Evolutionary conservation across 768 basidiomycete species (phyloP).

Genomic region (Udeniomyces megalosporus): DNA sequence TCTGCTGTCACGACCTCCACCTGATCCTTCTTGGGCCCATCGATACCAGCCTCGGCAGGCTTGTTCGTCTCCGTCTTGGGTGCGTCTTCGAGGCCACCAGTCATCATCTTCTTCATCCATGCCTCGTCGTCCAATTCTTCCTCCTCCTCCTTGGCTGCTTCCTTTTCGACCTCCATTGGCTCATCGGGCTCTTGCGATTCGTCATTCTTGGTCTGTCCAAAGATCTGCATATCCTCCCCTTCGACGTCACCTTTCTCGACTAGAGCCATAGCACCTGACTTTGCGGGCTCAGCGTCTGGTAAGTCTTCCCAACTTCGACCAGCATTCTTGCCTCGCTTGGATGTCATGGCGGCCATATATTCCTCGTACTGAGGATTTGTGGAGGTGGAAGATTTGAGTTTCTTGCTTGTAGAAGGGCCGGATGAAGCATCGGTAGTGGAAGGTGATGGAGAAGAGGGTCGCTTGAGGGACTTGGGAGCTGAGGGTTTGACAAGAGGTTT

Average conservation of each 20-base stretch:
- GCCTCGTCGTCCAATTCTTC: constrained; percentile 47
- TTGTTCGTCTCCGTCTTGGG: constrained; percentile 31
- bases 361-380: constrained; percentile 40
- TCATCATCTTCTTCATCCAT: constrained; percentile 56
- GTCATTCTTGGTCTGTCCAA: neutral
- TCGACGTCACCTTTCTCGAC: constrained; percentile 19
- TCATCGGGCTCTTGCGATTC: constrained; percentile 15
- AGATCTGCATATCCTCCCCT: constrained; percentile 19
- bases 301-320: constrained; percentile 52
- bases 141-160: constrained; percentile 21
- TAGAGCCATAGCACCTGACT: constrained; percentile 17
- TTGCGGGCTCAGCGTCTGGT: constrained; percentile 7
- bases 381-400: neutral
- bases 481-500: neutral
- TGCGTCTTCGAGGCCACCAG: constrained; percentile 17
- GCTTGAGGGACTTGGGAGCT: constrained; percentile 16
- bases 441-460: constrained; percentile 7
- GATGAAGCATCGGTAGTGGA: neutral
- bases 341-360: constrained; percentile 54
- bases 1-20: constrained; percentile 38
- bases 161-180: constrained; percentile 20
- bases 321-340: constrained; percentile 11
- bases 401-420: constrained; percentile 3
- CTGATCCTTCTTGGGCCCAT: no score
- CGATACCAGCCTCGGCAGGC: no score